Base-by-base conservation (phyloP, 345 rosid genomes). In the Acer saccharum region DNA sequence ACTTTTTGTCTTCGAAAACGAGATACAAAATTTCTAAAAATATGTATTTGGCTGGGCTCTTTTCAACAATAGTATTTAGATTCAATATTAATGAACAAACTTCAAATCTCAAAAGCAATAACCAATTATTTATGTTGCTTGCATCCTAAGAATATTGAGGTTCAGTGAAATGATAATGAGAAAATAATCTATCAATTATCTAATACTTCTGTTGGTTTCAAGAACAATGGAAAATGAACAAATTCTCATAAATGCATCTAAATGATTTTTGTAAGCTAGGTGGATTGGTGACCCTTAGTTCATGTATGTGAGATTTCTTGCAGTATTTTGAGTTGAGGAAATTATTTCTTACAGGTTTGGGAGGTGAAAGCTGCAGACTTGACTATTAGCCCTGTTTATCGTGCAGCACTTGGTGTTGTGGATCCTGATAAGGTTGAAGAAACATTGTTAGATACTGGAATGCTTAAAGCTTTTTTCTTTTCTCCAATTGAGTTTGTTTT, bases 331-430 rank as follows among this genome's bases (percentile, higher is more conserved):
- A 69, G 69, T 7, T 7, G 8, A 17, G 14, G 35, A 13, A 27
- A 69, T n/a, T 60, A 0, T 32, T 71, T 75, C 52, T 76, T 73
- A 67, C 79, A 94, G 98, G 99, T 96, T 20, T 96, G 99, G 98
- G 97, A 96, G 88, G 99, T 96, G 73, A 94, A 92, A 89, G 99
- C 97, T 83, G 97, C 98, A 72, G 99, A 96, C 80, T 82, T 94
- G 81, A 94, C 98, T 57, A 89, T 94, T 77, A 96, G 98, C 79
- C 99, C 98, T 67, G 98, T 91, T 81, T 86, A 94, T 82, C 86
- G 87, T 83, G 98, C 99, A 62, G 98, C 99, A 72, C 83, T 88
- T 29, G 99, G 98, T 73, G 76, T 81, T 55, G 97, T 92, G 64
- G 97, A 94, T 84, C 82, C 88, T 66, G 90, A 87, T 70, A 96